Evolutionary conservation across 257 asterid genomes (phyloP), one percentile per base, ranked within the genome.

Genomic region (Mitragyna speciosa): DNA sequence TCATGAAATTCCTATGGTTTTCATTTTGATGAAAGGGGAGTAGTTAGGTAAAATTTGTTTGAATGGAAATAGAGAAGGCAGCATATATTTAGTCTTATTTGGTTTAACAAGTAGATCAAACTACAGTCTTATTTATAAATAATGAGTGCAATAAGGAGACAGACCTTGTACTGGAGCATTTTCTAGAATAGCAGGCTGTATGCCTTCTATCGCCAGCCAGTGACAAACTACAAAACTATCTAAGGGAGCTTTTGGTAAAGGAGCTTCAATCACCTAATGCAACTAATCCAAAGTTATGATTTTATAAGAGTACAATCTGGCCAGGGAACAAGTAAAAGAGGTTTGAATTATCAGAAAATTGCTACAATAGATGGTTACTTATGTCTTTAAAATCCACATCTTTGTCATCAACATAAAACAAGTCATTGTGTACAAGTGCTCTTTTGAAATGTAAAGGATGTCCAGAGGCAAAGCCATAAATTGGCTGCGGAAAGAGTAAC

Each of bases 381-480:
- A 93, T 98, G 84, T 95, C 99, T 90, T 95, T 95, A 83, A 95
- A 92, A 59, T 95, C 99, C 80, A 95, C 89, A 80, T 94, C 97
- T 86, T 90, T 93, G 81, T 95, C 99, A 82, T 95, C 99, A 75
- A 93, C 75, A 79, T 92, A 95, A 85, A 92, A 95, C 87, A 95
- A 89, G 87, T 95, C 99, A 89, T 90, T 91, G 88, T 95, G 97
- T 59, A 98, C 99, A 9, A 90, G 96, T 81, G 98, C 99, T 85
- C 98, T 90, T 85, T 84, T 92, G 91, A 95, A 95, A 81, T 96
- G 87, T 89, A 89, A 73, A 12, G 97, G 98, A 87, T 92, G 97
- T 61, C 97, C 97, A 26, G 97, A 91, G 7, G 97, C 97, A 89
- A 95, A 95, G 63, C 99, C 99, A 87, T 95, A 93, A 64, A 95